Conservation (phyloP, 345 rosid genomes). For the Litchi chinensis region DNA sequence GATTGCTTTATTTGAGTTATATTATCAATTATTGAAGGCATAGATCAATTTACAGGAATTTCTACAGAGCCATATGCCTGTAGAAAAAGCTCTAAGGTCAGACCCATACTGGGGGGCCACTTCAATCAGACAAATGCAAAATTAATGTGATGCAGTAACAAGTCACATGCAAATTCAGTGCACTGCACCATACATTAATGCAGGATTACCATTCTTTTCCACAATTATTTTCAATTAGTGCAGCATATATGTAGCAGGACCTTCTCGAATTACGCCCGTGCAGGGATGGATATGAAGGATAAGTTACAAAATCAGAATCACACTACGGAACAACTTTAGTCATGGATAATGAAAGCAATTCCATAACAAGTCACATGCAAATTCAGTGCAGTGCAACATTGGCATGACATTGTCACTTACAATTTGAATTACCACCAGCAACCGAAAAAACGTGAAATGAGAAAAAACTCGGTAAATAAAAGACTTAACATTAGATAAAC, state of each 20-base stretch:
- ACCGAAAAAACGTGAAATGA: neutral
- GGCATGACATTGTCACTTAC: neutral
- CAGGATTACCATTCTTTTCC: neutral
- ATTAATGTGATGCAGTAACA: conserved; percentile 12
- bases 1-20: neutral
- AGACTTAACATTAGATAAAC: conserved; percentile 7
- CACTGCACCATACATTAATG: neutral
- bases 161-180: conserved; percentile 24
- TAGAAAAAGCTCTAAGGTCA: conserved; percentile 14
- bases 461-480: conserved; percentile 16
- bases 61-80: conserved; percentile 4
- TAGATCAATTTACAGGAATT: conserved; percentile 11
- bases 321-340: conserved; percentile 22
- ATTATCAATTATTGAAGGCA: neutral
- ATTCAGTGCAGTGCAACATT: conserved; percentile 4
- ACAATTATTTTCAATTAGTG: neutral
- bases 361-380: conserved; percentile 18
- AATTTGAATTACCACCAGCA: conserved; percentile 20
- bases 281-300: conserved; percentile 3
- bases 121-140: conserved; percentile 14
- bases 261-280: conserved; percentile 9
- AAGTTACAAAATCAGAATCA: conserved; percentile 19
- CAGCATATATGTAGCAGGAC: neutral
- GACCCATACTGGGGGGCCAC: conserved; percentile 26
- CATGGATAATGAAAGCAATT: neutral